Base-by-base conservation (phyloP, 2,329 filamentous ascomycete species). In the Calonectria crousiana region DNA sequence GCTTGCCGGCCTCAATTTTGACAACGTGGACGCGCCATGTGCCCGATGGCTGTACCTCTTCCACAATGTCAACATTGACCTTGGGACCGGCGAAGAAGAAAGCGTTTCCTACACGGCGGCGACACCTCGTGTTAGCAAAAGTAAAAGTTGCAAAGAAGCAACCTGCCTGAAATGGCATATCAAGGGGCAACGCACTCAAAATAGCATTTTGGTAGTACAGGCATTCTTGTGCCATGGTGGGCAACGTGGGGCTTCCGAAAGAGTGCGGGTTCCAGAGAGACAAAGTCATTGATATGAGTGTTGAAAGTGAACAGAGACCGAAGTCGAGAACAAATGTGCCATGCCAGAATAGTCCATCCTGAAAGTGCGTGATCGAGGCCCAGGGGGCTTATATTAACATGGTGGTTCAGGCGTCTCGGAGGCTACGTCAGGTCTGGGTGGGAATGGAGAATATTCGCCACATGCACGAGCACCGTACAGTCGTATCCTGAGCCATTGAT, bases 21-120 rank as follows among this genome's bases (percentile, higher is more conserved):
- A 83, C 62, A 44, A 82, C 74, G 47, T 78, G 78, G 52, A 74
- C 76, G 38, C 76, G 74, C 81, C 82, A 83, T 38, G 74, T 74
- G 41, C 75, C 76, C n/a, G 75, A 72, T 26, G 69, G 49, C 44
- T 80, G 78, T 64, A 80, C 70, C 58, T 78, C 72, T n/a, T 62
- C 56, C 34, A 62, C 56, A 18, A 80, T 80, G 36, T 78, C 67
- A 38, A 84, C 66, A 18, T 80, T 72, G 66, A 83, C 65, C 32
- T 81, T 71, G 62, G 72, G 72, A 34, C 78, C 82, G 32, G 79
- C 62, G 47, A 82, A 76, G 70, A 77, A 73, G 36, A 75, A 75
- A 53, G 81, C 82, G 72, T 84, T 84, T 53, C 73, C 82, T 84
- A 26, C 16, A 32, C 18, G 26, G n/a, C 34, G 26, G 28, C 1